Evolutionary conservation across 352 stramenopile species (phyloP), one percentile per base, ranked within the genome.

Genomic region (Phytophthora idaei): DNA sequence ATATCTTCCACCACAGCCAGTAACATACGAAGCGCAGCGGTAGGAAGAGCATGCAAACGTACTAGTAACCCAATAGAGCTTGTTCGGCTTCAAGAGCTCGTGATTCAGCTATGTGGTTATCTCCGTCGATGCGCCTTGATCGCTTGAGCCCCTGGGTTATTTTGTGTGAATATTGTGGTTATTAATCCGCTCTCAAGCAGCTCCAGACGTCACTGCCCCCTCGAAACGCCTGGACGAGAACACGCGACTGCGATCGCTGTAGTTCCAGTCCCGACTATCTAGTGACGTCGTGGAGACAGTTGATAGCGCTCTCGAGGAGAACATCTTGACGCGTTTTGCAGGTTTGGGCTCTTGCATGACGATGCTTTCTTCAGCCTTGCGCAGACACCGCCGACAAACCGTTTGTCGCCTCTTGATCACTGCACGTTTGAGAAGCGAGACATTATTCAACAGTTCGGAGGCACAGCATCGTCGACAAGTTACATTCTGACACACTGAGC

Each of bases 371-470:
- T 68, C 57, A 6, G 66, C 57, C 32, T 61, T 57, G 41, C 51
- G 66, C 21, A 69, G 17, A 49, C 70, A 77, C 3, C 65, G 70
- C 12, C 56, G 60, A 52, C 70, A 77, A 41, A 77, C 57, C 9
- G 44, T 61, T 32, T 61, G 57, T 17, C 51, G 39, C 31, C 46
- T 74, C 28, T 15, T 64, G 27, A 61, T 47, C 8, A 74, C 61
- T 29, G 68, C 37, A 25, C 57, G 66, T 15, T 41, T 67, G 15
- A 51, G 37, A 2, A 55, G 31, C 29, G 52, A 71, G n/a, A 69
- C 62, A 34, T 63, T 54, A 31, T 48, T 63, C 31, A 74, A 42
- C 7, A 28, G 37, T 51, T 68, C 65, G 14, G 58, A 42, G 8
- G 36, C 12, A 44, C 49, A 36, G 36, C 71, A 78, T 5, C 44